Evolutionary conservation across 805 yeast species (phyloP).

Genomic region (Candida stauntonica): DNA sequence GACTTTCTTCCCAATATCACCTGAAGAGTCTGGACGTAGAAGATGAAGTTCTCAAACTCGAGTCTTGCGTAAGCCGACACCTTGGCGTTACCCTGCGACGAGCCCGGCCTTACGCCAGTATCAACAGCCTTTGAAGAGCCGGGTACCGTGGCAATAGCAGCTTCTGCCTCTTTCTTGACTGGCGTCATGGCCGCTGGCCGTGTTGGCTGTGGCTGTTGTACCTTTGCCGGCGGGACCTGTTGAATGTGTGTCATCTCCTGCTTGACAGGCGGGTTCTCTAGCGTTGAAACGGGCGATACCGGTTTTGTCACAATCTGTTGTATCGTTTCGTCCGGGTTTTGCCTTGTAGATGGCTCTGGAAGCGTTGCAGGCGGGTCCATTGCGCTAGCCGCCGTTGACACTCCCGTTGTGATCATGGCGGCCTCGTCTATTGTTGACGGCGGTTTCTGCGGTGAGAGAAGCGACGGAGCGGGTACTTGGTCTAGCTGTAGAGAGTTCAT

Average conservation of each 20-base stretch:
- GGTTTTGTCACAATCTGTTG: conserved; percentile 8
- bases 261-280: conserved; percentile 2
- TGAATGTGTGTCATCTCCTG: not conserved
- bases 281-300: conserved; percentile 6
- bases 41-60: conserved; percentile 89
- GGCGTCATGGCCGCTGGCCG: not conserved
- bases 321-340: conserved; percentile 19
- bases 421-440: not conserved
- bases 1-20: conserved; percentile 89
- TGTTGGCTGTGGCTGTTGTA: not conserved
- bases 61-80: conserved; percentile 59
- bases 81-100: conserved; percentile 26
- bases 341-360: not conserved
- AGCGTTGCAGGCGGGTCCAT: not conserved
- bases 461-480: not conserved
- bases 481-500: conserved; percentile 17
- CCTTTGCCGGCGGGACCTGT: not conserved
- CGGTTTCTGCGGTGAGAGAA: not conserved
- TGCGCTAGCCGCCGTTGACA: not conserved
- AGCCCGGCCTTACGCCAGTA: conserved; percentile 7
- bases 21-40: conserved; percentile 94
- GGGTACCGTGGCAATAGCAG: conserved; percentile 16
- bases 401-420: not conserved
- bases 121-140: conserved; percentile 10
- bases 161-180: conserved; percentile 12